Conservation (phyloP, 257 asterid genomes). For the Jacaranda mimosifolia region DNA sequence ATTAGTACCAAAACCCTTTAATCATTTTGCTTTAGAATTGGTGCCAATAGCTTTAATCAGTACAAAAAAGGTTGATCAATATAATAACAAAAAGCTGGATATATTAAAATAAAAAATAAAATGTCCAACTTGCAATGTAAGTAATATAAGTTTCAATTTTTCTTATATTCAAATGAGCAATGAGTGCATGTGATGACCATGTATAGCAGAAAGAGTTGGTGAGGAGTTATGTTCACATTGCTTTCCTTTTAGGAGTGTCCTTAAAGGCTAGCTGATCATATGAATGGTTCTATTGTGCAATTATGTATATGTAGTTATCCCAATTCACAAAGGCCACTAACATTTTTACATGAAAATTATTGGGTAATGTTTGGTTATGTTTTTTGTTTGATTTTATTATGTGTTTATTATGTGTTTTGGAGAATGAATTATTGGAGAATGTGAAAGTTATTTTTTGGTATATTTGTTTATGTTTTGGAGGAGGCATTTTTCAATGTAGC, state of each 20-base stretch:
- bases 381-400: too few relatives aligned
- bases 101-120: not conserved
- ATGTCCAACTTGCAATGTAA: not conserved
- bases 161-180: not conserved
- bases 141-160: not conserved
- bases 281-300: not conserved
- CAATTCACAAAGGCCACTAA: not conserved
- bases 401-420: too few relatives aligned
- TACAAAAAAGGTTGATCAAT: not conserved
- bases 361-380: too few relatives aligned
- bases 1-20: constrained; percentile 11
- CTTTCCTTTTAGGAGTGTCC: not conserved
- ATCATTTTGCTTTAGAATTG: constrained; percentile 29
- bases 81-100: not conserved
- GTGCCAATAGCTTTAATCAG: constrained; percentile 11
- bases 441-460: too few relatives aligned
- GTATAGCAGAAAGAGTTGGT: not conserved
- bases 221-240: constrained; percentile 1
- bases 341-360: not conserved
- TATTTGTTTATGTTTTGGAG: too few relatives aligned
- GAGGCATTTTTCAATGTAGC: too few relatives aligned
- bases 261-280: not conserved
- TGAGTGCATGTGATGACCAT: not conserved
- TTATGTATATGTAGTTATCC: not conserved
- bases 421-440: too few relatives aligned